phyloP scores from a whole-genome alignment of 2,329 filamentous ascomycete genomes.

The Talaromyces marneffei region DNA sequence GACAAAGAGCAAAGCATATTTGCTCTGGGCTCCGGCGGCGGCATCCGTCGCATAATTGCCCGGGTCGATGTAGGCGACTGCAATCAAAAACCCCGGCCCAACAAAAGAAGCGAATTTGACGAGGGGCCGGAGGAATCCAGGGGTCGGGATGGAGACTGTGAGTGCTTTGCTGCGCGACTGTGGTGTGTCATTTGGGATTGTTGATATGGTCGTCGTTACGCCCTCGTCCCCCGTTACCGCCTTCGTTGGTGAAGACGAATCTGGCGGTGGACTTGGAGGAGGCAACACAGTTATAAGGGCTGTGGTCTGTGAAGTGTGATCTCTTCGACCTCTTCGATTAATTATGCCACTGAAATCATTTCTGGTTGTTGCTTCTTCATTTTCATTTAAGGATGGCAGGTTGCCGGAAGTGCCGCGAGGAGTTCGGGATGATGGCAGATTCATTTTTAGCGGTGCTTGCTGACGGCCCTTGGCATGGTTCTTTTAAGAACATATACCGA shows the following conservation, averaged over 20 bases:
- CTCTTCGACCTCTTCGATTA: constrained; percentile 50
- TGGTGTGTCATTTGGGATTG: constrained; percentile 25
- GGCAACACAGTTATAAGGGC: background rate
- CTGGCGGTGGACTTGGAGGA: background rate
- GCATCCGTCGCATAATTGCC: constrained; percentile 48
- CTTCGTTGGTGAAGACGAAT: constrained; percentile 9
- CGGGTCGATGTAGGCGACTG: constrained; percentile 47
- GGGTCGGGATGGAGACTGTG: constrained; percentile 24
- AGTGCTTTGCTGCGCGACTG: constrained; percentile 26
- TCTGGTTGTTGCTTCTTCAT: constrained; percentile 56
- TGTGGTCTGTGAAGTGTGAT: background rate
- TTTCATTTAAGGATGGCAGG: constrained; percentile 51
- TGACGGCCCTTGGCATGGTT: background rate
- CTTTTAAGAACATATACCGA: background rate
- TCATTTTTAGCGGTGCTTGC: constrained; percentile 44
- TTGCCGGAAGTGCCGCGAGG: too few relatives aligned
- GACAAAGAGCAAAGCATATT: constrained; percentile 43
- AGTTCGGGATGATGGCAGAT: constrained; percentile 59
- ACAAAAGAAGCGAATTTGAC: constrained; percentile 41
- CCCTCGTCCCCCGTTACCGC: constrained; percentile 1
- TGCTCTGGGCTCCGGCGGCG: constrained; percentile 42
- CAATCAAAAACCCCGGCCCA: constrained; percentile 45
- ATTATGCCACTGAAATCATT: constrained; percentile 58
- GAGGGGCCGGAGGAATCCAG: constrained; percentile 25
- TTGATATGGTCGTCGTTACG: constrained; percentile 23